Evolutionary conservation across 2,329 filamentous ascomycete genomes (phyloP).

Genomic region (Phaeosphaeria sp.): DNA sequence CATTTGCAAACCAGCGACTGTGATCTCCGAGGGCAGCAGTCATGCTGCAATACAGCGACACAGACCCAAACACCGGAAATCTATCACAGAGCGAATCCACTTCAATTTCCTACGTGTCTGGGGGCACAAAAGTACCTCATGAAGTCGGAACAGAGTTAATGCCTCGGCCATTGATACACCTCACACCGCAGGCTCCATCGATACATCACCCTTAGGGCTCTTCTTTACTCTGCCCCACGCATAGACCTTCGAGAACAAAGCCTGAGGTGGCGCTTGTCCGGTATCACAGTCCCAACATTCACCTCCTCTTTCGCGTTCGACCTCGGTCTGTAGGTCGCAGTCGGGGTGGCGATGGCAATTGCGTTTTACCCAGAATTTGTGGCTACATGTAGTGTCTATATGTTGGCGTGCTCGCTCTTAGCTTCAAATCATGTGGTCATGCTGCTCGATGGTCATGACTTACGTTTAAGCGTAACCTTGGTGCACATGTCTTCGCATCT

Average conservation of each 20-base stretch:
- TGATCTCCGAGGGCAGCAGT: too few species aligned
- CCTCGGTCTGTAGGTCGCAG: slow-evolving; percentile 21
- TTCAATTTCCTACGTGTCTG: too few species aligned
- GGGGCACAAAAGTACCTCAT: not conserved
- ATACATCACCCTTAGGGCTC: slow-evolving; percentile 4
- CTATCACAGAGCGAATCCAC: not conserved
- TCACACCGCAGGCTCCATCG: slow-evolving; percentile 1
- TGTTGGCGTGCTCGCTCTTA: too few species aligned
- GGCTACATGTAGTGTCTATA: slow-evolving; percentile 22
- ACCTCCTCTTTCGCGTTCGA: slow-evolving; percentile 25
- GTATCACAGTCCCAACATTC: slow-evolving; percentile 34
- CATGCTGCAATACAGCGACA: not conserved
- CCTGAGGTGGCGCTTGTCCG: slow-evolving; percentile 28
- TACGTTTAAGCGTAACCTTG: slow-evolving; percentile 24
- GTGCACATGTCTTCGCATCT: slow-evolving; percentile 22
- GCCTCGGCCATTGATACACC: not conserved
- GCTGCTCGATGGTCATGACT: too few species aligned
- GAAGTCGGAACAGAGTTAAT: not conserved
- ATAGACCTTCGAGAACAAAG: slow-evolving; percentile 25
- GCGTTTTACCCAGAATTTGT: slow-evolving; percentile 26
- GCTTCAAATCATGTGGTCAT: too few species aligned
- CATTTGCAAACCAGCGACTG: too few species aligned
- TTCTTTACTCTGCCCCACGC: slow-evolving; percentile 21
- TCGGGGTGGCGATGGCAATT: slow-evolving; percentile 21
- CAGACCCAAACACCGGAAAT: not conserved